Evolutionary conservation across 2,329 filamentous ascomycete genomes (phyloP).

Genomic region (Capronia americana): DNA sequence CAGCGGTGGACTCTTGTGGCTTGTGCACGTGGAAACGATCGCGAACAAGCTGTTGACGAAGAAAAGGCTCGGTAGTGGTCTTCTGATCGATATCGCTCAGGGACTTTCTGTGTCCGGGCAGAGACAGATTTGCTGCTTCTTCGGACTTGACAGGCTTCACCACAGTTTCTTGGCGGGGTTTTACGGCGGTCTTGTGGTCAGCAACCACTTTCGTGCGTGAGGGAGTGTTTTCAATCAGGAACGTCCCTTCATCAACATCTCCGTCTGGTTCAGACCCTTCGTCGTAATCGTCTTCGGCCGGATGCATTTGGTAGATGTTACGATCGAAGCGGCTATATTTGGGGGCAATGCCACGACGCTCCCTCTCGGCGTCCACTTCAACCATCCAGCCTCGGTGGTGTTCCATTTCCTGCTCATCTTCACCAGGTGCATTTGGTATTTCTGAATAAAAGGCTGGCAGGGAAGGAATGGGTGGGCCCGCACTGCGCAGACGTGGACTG

Average conservation of each 20-base stretch:
- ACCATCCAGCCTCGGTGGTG: conserved; percentile 18
- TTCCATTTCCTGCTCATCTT: not conserved
- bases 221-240: conserved; percentile 26
- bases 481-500: conserved; percentile 6
- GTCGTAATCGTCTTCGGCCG: conserved; percentile 10
- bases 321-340: conserved; percentile 16
- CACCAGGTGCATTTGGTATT: not conserved
- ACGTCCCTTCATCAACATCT: conserved; percentile 19
- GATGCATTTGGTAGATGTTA: not conserved
- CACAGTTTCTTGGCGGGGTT: not conserved
- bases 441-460: not conserved
- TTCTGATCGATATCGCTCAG: conserved; percentile 9
- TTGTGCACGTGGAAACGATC: conserved; percentile 29
- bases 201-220: conserved; percentile 25
- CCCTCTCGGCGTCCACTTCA: conserved; percentile 27
- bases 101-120: conserved; percentile 18
- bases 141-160: conserved; percentile 4
- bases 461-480: not conserved
- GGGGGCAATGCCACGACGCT: conserved; percentile 19
- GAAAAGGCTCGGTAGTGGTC: conserved; percentile 4
- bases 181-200: not conserved
- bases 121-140: conserved; percentile 6
- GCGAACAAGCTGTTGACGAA: conserved; percentile 17
- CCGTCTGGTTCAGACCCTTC: conserved; percentile 30
- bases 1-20: not conserved